These are phyloP conservation scores for Oidiodendron maius DNA, from an alignment of 495 filamentous ascomycete species.

Conservation along the genomic window DNA sequence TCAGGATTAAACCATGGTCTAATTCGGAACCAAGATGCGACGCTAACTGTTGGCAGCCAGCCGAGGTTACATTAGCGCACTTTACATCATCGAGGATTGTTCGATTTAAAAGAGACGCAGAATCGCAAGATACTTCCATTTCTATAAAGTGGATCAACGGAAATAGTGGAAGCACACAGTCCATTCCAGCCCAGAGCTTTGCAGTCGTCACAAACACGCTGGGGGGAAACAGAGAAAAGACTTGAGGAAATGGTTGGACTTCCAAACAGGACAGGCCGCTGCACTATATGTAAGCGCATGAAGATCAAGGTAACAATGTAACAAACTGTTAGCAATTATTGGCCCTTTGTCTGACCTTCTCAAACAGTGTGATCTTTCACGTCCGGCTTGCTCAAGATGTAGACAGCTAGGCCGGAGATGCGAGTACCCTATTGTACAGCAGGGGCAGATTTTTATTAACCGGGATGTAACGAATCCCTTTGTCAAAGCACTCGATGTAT, in stretches of 20 bases:
- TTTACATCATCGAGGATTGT: neutral
- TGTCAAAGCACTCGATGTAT: neutral
- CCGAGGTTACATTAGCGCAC: neutral
- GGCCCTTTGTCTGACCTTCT: no score
- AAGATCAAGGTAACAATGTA: conserved; percentile 3
- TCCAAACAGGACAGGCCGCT: no score
- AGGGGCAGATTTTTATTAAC: neutral
- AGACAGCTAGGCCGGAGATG: neutral
- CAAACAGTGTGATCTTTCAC: neutral
- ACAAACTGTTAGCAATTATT: neutral
- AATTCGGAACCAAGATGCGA: neutral
- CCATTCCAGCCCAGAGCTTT: neutral
- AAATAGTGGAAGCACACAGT: no score
- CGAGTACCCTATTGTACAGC: neutral
- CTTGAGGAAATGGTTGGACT: neutral
- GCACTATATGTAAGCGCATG: neutral
- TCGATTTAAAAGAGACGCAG: neutral
- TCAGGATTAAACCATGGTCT: neutral
- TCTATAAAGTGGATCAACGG: neutral
- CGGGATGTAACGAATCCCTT: neutral
- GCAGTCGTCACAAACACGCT: neutral
- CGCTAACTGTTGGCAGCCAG: neutral
- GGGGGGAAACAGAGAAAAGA: neutral
- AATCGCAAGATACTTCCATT: neutral
- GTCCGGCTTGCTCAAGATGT: neutral